Base-by-base conservation (phyloP, 2,329 filamentous ascomycete species). In the Penicillium sp. region DNA sequence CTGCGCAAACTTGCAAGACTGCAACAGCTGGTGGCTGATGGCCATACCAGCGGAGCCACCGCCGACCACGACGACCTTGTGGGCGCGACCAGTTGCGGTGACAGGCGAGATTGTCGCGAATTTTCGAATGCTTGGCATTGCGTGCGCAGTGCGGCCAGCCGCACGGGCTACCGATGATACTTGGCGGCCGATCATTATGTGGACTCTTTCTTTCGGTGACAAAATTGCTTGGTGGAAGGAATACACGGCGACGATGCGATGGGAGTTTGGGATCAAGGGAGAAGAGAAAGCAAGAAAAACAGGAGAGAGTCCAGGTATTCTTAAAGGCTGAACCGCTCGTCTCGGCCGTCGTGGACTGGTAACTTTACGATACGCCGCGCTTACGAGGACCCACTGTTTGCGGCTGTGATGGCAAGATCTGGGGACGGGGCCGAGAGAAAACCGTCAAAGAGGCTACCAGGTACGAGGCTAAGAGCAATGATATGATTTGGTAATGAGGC, bases 51-150 rank as follows among this genome's bases (percentile, higher is more conserved):
- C 89, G 12, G 84, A 80, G 35, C 89, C 89, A 54, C 84, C 88
- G 52, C 88, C 88, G 31, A 91, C 79, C 2, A 91, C 82, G 12
- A 90, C 86, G 15, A 90, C 80, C 68, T 83, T 87, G 79, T 90
- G 88, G 63, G 78, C 80, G 54, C 75, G 75, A 34, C 74, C 69
- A 15, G 72, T 67, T 41, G 75, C 68, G 55, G 55, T 71, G 22
- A 74, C 77, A 7, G 78, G 73, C 14, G 72, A 61, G 53, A 69
- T 71, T 2, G 76, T 75, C n/a, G 73, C 69, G 37, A 71, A 62
- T 60, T 22, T 56, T 42, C 67, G 55, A 55, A 60, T 47, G 51
- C 55, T 39, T 41, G 51, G 51, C 51, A 53, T 39, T 31, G 51
- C 57, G 49, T 55, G 62, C 58, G 60, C 49, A 12, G 66, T 64